Percentiles rank a stretch among this genome's conserved stretches.
Evolutionary conservation across 176 grass and related monocot genomes (phyloP).

Genomic region (Secale cereale): DNA sequence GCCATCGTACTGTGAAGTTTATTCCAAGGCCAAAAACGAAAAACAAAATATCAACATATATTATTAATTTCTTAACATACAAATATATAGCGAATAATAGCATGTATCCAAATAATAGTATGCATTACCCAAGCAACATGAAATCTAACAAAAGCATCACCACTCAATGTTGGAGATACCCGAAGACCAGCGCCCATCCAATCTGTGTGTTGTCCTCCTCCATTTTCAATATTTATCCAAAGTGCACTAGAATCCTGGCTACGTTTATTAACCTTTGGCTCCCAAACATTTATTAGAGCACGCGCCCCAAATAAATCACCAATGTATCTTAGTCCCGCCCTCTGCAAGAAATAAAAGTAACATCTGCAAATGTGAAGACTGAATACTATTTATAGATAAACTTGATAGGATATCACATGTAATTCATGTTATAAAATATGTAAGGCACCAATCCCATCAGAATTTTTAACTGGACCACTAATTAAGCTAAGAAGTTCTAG

Average conservation of each 20-base stretch:
- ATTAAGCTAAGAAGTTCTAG: neutral
- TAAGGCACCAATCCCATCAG: no score
- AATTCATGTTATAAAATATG: neutral
- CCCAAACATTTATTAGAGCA: neutral
- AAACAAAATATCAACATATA: no score
- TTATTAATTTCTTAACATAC: neutral
- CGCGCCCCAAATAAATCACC: neutral
- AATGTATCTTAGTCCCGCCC: neutral
- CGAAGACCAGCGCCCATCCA: neutral
- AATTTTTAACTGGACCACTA: no score
- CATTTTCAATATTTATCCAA: neutral
- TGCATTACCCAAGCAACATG: constrained; percentile 22
- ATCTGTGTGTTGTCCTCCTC: neutral
- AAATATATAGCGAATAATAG: neutral
- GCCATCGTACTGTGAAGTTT: neutral
- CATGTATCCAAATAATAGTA: neutral
- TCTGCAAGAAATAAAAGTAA: neutral
- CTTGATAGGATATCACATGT: neutral
- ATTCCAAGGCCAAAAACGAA: neutral
- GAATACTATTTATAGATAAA: neutral
- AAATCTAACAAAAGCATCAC: neutral
- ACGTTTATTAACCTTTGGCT: neutral
- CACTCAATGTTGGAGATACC: constrained; percentile 15
- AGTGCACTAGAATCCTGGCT: neutral
- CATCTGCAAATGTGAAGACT: neutral